These are phyloP conservation scores for Arbutus unedo DNA, from an alignment of 148 eudicot species.

Conservation along the genomic window DNA sequence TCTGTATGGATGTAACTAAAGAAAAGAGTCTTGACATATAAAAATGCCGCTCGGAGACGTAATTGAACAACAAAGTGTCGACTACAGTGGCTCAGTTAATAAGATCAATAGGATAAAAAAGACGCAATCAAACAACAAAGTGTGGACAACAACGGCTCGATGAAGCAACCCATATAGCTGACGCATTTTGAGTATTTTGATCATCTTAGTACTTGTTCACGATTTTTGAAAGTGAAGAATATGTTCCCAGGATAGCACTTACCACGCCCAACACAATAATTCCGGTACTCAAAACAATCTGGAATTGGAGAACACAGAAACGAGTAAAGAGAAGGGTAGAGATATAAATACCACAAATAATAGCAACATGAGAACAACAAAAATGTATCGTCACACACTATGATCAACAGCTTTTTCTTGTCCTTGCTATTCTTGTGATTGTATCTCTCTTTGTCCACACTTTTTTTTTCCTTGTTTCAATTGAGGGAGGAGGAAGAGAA, in stretches of 20 bases:
- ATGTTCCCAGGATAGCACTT: slow-evolving; percentile 59
- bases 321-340: not conserved
- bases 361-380: not conserved
- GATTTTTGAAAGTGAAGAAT: slow-evolving; percentile 48
- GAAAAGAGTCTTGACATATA: not conserved
- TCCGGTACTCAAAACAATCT: slow-evolving; percentile 45
- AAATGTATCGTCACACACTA: not conserved
- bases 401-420: not conserved
- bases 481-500: no score
- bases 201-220: slow-evolving; percentile 26
- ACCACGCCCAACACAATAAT: slow-evolving; percentile 47
- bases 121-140: not conserved
- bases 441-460: not conserved
- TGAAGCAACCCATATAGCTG: not conserved
- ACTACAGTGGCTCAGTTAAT: not conserved
- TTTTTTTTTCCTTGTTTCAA: not conserved
- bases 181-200: not conserved
- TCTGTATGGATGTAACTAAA: not conserved
- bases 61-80: no score
- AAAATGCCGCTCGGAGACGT: not conserved
- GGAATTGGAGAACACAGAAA: slow-evolving; percentile 10
- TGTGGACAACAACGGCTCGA: not conserved
- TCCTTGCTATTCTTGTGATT: not conserved
- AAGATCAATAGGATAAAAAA: not conserved
- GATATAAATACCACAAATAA: not conserved